phyloP scores from a whole-genome alignment of 176 grass and related monocot species.

The Avena insularis region DNA sequence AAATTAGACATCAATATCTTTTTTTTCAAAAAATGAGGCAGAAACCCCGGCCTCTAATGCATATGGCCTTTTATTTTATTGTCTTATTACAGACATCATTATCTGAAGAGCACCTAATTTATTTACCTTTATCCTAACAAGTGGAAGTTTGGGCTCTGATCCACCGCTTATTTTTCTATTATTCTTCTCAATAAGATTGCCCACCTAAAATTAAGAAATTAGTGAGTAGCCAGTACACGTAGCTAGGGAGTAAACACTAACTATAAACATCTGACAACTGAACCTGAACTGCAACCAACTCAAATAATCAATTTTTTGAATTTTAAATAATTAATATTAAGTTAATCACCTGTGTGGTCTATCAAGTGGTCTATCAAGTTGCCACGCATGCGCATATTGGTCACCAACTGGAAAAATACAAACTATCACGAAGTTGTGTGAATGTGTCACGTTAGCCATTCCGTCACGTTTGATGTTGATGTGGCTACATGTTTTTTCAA shows the following conservation, averaged over 20 bases:
- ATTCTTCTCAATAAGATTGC: slow-evolving; percentile 70
- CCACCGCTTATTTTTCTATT: slow-evolving; percentile 44
- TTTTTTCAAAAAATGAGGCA: no score
- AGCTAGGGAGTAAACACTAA: slow-evolving; percentile 6
- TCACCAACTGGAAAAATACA: no score
- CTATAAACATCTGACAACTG: not conserved
- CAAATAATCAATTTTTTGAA: not conserved
- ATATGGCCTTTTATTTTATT: no score
- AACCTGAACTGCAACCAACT: slow-evolving; percentile 21
- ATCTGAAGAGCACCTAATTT: slow-evolving; percentile 29
- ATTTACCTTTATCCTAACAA: slow-evolving; percentile 87
- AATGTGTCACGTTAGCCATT: no score
- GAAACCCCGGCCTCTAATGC: no score
- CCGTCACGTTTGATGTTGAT: no score
- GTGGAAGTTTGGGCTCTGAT: slow-evolving; percentile 62
- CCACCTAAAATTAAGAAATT: slow-evolving; percentile 54
- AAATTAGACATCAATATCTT: not conserved
- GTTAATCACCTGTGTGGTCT: no score
- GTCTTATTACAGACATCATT: not conserved
- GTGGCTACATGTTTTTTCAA: no score
- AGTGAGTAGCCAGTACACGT: slow-evolving; percentile 20
- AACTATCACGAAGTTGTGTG: no score
- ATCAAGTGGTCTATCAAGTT: no score
- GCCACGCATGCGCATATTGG: no score
- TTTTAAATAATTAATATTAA: no score